Evolutionary conservation across 768 basidiomycete genomes (phyloP), one percentile per base, ranked within the genome.

Genomic region (Suillus cothurnatus): DNA sequence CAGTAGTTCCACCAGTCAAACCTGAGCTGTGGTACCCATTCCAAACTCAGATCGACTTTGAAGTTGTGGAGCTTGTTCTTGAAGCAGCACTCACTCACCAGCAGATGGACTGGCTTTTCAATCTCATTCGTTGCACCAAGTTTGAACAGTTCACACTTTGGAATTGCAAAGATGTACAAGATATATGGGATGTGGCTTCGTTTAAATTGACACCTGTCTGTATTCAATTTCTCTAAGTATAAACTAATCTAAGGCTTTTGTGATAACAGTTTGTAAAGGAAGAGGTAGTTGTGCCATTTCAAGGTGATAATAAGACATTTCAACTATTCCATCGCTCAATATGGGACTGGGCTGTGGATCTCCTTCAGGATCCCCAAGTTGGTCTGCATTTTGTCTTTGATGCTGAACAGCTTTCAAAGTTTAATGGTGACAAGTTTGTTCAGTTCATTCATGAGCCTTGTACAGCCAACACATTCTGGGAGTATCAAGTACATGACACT

Each of bases 361-460:
- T 80, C 5, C 47, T 81, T 6, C 50, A 60, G n/a, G 72, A 81
- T 39, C 70, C 70, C 0, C 41, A 49, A 1, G 68, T 78, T 8
- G 65, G 71, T 12, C 64, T 64, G 0, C 59, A 72, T 15, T 74
- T 75, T 63, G 65, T 69, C 26, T 80, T 78, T 73, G 72, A 79
- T 74, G 77, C 77, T 8, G 23, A 72, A 45, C 62, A 45, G 11
- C 64, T 69, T 12, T 81, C 59, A 61, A 74, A 70, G 41, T 79
- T 70, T 61, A 66, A 78, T 64, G 73, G 72, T 0, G 50, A 63
- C 7, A 14, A 36, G 2, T 81, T 74, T 56, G 67, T 74, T 23
- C 68, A 69, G 0, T 74, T 79, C 50, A 58, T 74, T 38, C 63
- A 78, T 50, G 78, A 82, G 53, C 80, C 81, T 19, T 80, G 79